phyloP scores from a whole-genome alignment of 1,284 basidiomycete genomes.

The Fomitopsis schrenkii region DNA sequence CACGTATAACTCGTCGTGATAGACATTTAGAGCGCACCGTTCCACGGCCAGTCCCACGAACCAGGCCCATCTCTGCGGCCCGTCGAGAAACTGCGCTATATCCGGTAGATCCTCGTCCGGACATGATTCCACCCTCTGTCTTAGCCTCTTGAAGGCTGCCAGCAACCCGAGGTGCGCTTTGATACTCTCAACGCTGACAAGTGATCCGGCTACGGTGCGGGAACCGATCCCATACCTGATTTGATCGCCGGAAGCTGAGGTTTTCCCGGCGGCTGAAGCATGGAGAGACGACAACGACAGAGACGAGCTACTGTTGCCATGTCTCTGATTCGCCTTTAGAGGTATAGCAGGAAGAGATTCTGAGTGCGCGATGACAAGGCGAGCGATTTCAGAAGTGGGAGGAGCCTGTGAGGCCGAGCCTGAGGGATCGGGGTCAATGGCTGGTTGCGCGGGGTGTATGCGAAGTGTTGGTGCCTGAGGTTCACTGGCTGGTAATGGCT shows the following conservation, averaged over 20 bases:
- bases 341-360: no score
- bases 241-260: not conserved
- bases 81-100: not conserved
- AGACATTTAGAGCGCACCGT: slow-evolving; percentile 1
- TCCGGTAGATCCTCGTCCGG: not conserved
- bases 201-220: not conserved
- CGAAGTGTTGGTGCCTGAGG: no score
- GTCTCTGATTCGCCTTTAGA: no score
- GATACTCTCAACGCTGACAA: slow-evolving; percentile 10
- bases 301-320: not conserved
- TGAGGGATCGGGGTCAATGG: no score
- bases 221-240: slow-evolving; percentile 9
- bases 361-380: no score
- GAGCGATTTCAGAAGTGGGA: no score
- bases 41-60: slow-evolving; percentile 12
- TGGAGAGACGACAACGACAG: not conserved
- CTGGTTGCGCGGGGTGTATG: no score
- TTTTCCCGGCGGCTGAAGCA: not conserved
- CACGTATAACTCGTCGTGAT: not conserved
- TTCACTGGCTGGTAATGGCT: no score
- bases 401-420: no score
- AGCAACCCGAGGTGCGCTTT: slow-evolving; percentile 15
- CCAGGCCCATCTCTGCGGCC: slow-evolving; percentile 9
- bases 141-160: slow-evolving; percentile 12
- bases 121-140: slow-evolving; percentile 5